These are phyloP conservation scores for Aspergillus homomorphus DNA, from an alignment of 495 filamentous ascomycete genomes.

Conservation along the genomic window DNA sequence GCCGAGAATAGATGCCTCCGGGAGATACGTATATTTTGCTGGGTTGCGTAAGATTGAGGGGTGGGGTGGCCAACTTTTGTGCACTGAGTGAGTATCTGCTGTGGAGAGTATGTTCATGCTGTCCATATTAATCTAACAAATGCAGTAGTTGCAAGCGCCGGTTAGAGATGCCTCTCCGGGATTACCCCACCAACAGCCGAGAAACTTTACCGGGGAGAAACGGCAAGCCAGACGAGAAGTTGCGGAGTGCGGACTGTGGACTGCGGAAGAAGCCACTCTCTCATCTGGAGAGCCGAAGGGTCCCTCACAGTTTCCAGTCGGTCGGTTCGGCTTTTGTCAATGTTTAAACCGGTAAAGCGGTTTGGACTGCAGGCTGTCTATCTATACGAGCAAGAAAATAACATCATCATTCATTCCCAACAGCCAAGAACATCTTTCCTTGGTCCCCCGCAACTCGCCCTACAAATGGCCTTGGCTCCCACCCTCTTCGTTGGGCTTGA, in stretches of 20 bases:
- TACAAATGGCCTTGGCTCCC: not conserved
- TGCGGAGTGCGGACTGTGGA: not conserved
- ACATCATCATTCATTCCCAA: too few relatives aligned
- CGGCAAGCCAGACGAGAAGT: not conserved
- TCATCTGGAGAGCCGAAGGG: not conserved
- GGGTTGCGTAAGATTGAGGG: too few relatives aligned
- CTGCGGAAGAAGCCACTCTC: too few relatives aligned
- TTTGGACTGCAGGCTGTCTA: too few relatives aligned
- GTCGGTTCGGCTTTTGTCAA: not conserved
- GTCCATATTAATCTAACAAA: too few relatives aligned
- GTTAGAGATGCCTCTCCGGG: not conserved
- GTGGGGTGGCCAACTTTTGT: too few relatives aligned
- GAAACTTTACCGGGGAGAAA: not conserved
- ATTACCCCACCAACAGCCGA: not conserved
- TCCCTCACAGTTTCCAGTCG: too few relatives aligned
- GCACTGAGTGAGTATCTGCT: too few relatives aligned
- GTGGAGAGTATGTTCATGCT: too few relatives aligned
- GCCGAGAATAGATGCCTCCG: too few relatives aligned
- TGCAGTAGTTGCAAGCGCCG: conserved; percentile 47
- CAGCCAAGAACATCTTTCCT: not conserved
- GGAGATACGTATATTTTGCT: too few relatives aligned
- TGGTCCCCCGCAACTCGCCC: not conserved
- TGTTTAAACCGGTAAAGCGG: not conserved
- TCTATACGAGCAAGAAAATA: too few relatives aligned
- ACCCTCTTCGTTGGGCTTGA: not conserved